Evolutionary conservation across 495 filamentous ascomycete genomes (phyloP), one percentile per base, ranked within the genome.

Genomic region (Aspergillus kassunensis): DNA sequence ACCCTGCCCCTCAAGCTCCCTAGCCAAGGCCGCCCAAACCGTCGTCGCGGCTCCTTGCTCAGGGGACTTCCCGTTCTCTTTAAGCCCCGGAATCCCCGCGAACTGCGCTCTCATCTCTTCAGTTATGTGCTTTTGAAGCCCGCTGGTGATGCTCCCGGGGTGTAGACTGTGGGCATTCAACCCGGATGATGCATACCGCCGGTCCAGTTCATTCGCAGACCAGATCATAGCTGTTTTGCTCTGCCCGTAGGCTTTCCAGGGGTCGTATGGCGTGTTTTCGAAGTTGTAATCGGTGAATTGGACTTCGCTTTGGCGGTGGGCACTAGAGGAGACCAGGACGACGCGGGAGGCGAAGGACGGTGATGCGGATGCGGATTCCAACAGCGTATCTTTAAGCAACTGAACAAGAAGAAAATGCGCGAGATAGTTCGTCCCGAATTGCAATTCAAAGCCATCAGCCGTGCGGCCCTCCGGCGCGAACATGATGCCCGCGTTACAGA

Each of bases 401-500:
- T 30, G 15, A 27, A 51, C 43, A 8, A 53, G 33, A 3, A 40
- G 1, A 15, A 45, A 53, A 21, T 40, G 31, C 7, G 6, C 21
- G 4, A 39, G 16, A 19, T 39, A 20, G 10, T 39, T 39, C 1
- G 8, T 39, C 37, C 25, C 11, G 37, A n/a, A 72, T 45, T 80
- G 73, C n/a, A 65, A 44, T 54, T 81, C 79, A 47, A 75, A 57
- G 18, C 71, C 74, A 40, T 78, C 66, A 12, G 63, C 60, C 11
- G 73, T 79, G 3, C 66, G 57, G 15, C 52, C 46, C 27, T 73
- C 61, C 16, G 73, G 72, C 6, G 64, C 56, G 5, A 64, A 73
- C 70, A 80, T 78, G 29, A 81, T 56, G 13, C 65, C 78, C 3
- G 77, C 78, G 53, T 71, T 80, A 49, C 71, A 67, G 47, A 81